phyloP scores from a whole-genome alignment of 1,139 yeast genomes.

The Lodderomyces orthopsilosis region DNA sequence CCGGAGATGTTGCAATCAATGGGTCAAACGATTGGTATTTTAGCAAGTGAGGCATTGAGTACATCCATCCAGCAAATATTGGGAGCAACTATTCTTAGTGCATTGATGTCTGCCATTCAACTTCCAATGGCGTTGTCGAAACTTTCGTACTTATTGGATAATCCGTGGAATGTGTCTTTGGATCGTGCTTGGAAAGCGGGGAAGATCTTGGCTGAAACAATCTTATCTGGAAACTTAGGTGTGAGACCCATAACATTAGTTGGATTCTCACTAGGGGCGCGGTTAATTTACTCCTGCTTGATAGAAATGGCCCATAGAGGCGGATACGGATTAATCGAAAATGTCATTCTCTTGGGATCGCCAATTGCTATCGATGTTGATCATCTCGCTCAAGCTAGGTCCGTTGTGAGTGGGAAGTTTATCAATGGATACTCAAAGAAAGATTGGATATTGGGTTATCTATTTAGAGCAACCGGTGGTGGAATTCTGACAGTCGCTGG shows the following conservation, averaged over 20 bases:
- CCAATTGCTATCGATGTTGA: slow-evolving; percentile 81
- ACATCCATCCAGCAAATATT: slow-evolving; percentile 93
- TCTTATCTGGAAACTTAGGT: slow-evolving; percentile 84
- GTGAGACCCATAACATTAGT: slow-evolving; percentile 89
- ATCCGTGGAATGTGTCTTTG: slow-evolving; percentile 96
- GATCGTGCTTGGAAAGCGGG: slow-evolving; percentile 99
- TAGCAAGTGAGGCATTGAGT: slow-evolving; percentile 90
- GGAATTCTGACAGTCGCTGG: slow-evolving; percentile 92
- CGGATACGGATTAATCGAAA: slow-evolving; percentile 85
- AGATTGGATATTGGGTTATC: slow-evolving; percentile 95
- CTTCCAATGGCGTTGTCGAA: slow-evolving; percentile 90
- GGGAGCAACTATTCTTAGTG: slow-evolving; percentile 89
- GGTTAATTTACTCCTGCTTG: slow-evolving; percentile 88
- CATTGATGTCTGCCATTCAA: slow-evolving; percentile 94
- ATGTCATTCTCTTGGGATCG: slow-evolving; percentile 84
- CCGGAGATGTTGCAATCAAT: slow-evolving; percentile 95
- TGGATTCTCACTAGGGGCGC: slow-evolving; percentile 92
- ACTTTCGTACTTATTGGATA: slow-evolving; percentile 84
- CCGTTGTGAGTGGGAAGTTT: slow-evolving; percentile 88
- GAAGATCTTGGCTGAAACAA: slow-evolving; percentile 82
- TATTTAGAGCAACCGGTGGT: slow-evolving; percentile 94
- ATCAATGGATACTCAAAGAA: slow-evolving; percentile 87
- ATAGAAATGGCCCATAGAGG: slow-evolving; percentile 83
- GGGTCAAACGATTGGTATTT: slow-evolving; percentile 92
- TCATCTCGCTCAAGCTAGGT: slow-evolving; percentile 73